Base-by-base conservation (phyloP, 2,329 filamentous ascomycete species). In the Mycosphaerella sp. region DNA sequence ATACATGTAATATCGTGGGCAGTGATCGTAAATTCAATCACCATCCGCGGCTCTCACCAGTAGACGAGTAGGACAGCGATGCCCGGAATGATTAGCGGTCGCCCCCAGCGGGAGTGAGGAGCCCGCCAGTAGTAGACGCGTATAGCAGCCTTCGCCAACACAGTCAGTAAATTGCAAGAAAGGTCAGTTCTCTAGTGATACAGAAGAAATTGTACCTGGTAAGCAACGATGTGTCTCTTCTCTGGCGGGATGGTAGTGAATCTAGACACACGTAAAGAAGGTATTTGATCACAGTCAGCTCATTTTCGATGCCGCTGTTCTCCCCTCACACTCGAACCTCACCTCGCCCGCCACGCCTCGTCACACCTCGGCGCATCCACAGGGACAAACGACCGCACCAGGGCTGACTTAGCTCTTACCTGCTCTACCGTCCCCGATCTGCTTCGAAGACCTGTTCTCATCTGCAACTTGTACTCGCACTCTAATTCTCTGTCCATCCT, bases 301-400 rank as follows among this genome's bases (percentile, higher is more conserved):
- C 12, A 11, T 38, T 38, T 29, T 29, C 26, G 26, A 29, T 29
- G 26, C 34, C 8, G 34, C 34, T n/a, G 34, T n/a, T 8, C 42
- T 42, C 38, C 47, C 47, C 26, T 26, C 26, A 1, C 26, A 26
- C 26, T 4, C 6, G 26, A 29, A 49, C 47, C 21, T 49, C 47
- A 49, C 38, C 47, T 43, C 14, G 6, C 14, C 31, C 29, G 31
- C 23, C 47, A 5, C 31, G 5, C 4, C 26, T 29, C 26, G 26
- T 29, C 26, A 29, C 47, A 39, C 47, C 47, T 49, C 47, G 47
- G 47, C 47, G 31, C 23, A 38, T 17, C 14, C 17, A 42, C 47
- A 41, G 23, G 40, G 40, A 40, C 38, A 40, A 5, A 26, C 26
- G 26, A 26, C 26, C 26, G 26, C 26, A 26, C 9, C 40, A 43